Base-by-base conservation (phyloP, 2,329 filamentous ascomycete genomes). In the Colletotrichum cuscutae region DNA sequence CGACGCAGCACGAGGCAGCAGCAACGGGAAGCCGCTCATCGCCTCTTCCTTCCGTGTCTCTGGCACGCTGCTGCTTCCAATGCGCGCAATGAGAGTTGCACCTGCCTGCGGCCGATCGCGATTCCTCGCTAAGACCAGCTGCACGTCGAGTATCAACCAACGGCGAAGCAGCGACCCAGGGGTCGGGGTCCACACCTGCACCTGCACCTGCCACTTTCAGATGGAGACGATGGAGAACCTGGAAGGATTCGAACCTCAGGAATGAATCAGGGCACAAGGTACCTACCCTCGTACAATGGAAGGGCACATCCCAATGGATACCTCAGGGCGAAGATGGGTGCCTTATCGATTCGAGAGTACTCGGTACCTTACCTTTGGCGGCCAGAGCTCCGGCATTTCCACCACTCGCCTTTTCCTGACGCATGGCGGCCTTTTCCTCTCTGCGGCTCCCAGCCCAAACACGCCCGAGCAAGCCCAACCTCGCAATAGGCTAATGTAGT, bases 401-500 rank as follows among this genome's bases (percentile, higher is more conserved):
- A 67, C 63, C 63, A 60, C n/a, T 61, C 60, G 60, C 60, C 60
- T 28, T 65, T 54, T 22, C 37, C 49, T 19, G 53, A 65, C 24
- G 32, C 46, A 22, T 65, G 22, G 59, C 26, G 46, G 58, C 64
- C 69, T 24, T 30, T 37, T 22, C n/a, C 19, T 13, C 46, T 28
- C 63, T 59, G 54, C 37, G 28, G 54, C 15, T 54, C 37, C n/a
- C 32, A 49, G 69, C 69, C 69, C 42, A 46, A 69, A 58, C 37
- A 56, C 15, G 54, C 71, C 66, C 15, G 19, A 65, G 54, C 66
- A 72, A 59, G 71, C 71, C 66, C 66, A 73, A 65, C 71, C 71
- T 37, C 49, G 46, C 46, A 3, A 35, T 24, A 26, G 22, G 35
- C 52, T 26, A 54, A 70, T 65, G 66, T 71, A 71, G 60, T 65